Percentiles rank a stretch among this genome's conserved stretches.
Conservation (phyloP, 2,329 filamentous ascomycete genomes). For the Neofusicoccum parvum region DNA sequence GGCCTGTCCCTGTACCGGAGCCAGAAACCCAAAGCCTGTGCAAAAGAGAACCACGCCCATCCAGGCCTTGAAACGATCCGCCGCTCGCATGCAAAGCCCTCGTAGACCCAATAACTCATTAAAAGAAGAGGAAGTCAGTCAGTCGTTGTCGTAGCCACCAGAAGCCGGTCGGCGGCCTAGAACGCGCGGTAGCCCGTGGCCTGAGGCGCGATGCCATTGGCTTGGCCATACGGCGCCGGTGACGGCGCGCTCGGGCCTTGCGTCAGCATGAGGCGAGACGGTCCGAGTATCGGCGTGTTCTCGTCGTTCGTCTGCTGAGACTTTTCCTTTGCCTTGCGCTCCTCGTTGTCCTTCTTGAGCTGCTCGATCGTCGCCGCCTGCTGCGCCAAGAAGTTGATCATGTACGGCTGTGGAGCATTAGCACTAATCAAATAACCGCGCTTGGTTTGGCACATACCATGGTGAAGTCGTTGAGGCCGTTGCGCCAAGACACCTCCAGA, state of each 20-base stretch:
- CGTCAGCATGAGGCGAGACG: slow-evolving; percentile 89
- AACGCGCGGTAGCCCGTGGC: slow-evolving; percentile 63
- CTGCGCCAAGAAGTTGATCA: slow-evolving; percentile 97
- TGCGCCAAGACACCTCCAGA: slow-evolving; percentile 95
- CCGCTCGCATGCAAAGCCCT: slow-evolving; percentile 11
- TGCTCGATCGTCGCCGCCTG: slow-evolving; percentile 82
- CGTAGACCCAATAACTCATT: slow-evolving; percentile 17
- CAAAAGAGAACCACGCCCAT: slow-evolving; percentile 1
- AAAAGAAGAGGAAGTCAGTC: slow-evolving; percentile 11
- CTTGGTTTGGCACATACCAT: slow-evolving; percentile 59
- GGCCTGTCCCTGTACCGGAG: slow-evolving; percentile 8
- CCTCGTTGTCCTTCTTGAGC: slow-evolving; percentile 95
- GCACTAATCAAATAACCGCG: neutral
- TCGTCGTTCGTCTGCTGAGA: slow-evolving; percentile 88
- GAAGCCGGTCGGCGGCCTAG: slow-evolving; percentile 26
- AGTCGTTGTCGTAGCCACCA: slow-evolving; percentile 7
- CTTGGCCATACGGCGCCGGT: slow-evolving; percentile 72
- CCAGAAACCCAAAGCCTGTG: slow-evolving; percentile 7
- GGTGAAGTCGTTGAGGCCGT: slow-evolving; percentile 92
- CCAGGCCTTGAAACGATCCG: neutral
- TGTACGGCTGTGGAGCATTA: slow-evolving; percentile 66
- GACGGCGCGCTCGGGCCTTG: slow-evolving; percentile 72
- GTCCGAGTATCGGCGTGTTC: slow-evolving; percentile 89
- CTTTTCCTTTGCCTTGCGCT: slow-evolving; percentile 72
- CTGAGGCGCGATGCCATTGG: slow-evolving; percentile 89